These are phyloP conservation scores for Penicillium pulvis DNA, from an alignment of 495 filamentous ascomycete species.

Conservation along the genomic window DNA sequence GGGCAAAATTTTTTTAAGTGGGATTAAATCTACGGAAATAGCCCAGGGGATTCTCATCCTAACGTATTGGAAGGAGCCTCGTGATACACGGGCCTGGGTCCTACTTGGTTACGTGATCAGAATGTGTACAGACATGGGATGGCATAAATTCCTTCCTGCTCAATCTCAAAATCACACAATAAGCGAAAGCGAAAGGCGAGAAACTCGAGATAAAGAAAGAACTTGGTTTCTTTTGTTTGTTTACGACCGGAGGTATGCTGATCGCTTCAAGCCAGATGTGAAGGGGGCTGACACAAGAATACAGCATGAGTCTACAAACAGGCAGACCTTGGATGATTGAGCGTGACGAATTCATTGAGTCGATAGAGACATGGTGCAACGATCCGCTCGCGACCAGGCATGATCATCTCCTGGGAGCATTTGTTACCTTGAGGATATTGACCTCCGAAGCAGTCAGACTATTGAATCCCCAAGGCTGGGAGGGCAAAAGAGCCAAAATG, in stretches of 20 bases:
- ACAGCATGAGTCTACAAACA: conserved; percentile 26
- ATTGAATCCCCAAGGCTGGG: conserved; percentile 2
- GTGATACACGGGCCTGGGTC: conserved; percentile 27
- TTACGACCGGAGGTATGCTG: conserved; percentile 27
- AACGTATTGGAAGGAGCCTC: conserved; percentile 31
- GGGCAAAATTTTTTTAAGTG: conserved; percentile 16
- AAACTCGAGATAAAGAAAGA: conserved; percentile 23
- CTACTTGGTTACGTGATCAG: conserved; percentile 26
- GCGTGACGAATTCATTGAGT: conserved; percentile 21
- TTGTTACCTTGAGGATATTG: conserved; percentile 25
- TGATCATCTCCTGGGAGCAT: conserved; percentile 21
- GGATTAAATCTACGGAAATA: conserved; percentile 23
- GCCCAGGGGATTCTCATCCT: conserved; percentile 23
- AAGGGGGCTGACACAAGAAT: conserved; percentile 2
- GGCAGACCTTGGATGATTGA: conserved; percentile 34
- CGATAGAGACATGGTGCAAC: conserved; percentile 18
- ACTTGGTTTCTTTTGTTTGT: conserved; percentile 31
- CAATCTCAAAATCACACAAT: conserved; percentile 3
- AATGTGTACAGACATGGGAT: conserved; percentile 28
- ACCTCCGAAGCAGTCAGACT: conserved; percentile 21
- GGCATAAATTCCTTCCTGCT: conserved; percentile 19
- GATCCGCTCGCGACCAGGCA: conserved; percentile 11
- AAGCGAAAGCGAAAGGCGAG: conserved; percentile 12
- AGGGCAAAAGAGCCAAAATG: conserved; percentile 5
- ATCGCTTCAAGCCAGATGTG: conserved; percentile 2